A percentile compares a stretch with the other conserved stretches of the same genome.
Conservation (phyloP, 2,329 filamentous ascomycete species). For the Cadophora luteo-olivacea region DNA sequence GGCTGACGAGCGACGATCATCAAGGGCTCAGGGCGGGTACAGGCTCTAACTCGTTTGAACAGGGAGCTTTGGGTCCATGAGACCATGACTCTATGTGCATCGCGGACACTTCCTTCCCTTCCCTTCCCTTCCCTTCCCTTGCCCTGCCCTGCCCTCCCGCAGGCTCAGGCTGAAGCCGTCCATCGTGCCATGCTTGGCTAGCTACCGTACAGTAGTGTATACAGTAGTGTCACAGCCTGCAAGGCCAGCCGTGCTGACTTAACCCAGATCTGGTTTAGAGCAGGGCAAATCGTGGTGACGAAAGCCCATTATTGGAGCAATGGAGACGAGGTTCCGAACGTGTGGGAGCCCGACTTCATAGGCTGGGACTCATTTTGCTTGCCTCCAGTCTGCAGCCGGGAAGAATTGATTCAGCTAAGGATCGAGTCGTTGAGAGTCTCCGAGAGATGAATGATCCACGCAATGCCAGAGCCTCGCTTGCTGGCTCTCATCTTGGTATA, state of each 20-base stretch:
- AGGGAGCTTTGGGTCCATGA: not conserved
- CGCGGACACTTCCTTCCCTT: conserved; percentile 9
- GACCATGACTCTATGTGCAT: not conserved
- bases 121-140: conserved; percentile 4
- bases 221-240: not conserved
- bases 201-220: not conserved
- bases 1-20: not conserved
- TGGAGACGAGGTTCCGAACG: conserved; percentile 2
- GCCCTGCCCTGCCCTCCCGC: conserved; percentile 11
- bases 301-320: conserved; percentile 1
- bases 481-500: not conserved
- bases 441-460: not conserved
- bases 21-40: not conserved
- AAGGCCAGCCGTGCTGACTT: not conserved
- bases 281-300: not conserved
- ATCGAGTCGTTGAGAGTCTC: not conserved
- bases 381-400: not conserved
- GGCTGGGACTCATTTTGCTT: not conserved
- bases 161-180: conserved; percentile 1
- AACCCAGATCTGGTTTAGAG: not conserved
- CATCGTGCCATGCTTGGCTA: not conserved
- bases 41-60: not conserved
- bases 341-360: not conserved
- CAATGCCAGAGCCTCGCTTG: not conserved
- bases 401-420: not conserved